These are phyloP conservation scores for Plasmodium sp. DNA, from an alignment of 169 alveolate genomes.

Conservation along the genomic window DNA sequence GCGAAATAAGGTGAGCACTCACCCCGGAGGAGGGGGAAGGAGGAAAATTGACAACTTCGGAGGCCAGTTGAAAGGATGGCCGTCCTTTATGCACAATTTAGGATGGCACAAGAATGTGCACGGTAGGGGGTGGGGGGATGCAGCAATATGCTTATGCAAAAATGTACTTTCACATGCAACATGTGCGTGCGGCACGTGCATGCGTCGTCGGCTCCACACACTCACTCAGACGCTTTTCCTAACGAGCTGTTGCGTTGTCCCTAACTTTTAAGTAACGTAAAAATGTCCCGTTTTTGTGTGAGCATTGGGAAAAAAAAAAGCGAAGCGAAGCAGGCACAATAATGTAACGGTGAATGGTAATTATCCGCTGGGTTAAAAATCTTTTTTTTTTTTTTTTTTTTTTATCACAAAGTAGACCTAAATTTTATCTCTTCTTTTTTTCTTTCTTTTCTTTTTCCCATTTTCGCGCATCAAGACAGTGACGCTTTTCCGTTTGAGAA, in stretches of 20 bases:
- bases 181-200: not conserved
- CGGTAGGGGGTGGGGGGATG: not conserved
- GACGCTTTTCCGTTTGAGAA: not conserved
- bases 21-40: not conserved
- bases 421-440: not conserved
- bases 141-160: not conserved
- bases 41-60: not conserved
- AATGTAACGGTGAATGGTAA: not conserved
- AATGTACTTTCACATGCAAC: not conserved
- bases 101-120: not conserved
- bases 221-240: not conserved
- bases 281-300: not conserved
- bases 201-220: not conserved
- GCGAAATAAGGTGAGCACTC: not conserved
- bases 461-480: not conserved
- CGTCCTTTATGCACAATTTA: not conserved
- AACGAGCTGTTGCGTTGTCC: not conserved
- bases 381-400: not conserved
- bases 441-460: not conserved
- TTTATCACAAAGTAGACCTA: not conserved
- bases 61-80: too few species aligned
- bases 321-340: not conserved
- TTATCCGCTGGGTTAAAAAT: not conserved
- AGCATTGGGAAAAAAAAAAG: not conserved
- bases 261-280: not conserved